phyloP scores from a whole-genome alignment of 495 filamentous ascomycete genomes.

The Penicillium egyptiacum region DNA sequence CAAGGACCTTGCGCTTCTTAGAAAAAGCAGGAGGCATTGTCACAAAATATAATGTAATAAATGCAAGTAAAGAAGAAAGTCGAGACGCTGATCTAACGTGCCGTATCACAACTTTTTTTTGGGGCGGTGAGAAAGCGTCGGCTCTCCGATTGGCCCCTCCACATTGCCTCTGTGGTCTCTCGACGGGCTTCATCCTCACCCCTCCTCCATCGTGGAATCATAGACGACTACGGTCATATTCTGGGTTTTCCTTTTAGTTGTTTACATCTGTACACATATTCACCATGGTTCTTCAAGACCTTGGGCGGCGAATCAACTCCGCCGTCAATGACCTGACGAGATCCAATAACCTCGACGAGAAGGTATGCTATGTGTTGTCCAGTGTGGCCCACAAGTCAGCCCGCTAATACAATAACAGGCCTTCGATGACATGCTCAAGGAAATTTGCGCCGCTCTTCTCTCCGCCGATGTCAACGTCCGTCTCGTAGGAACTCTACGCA shows the following conservation, averaged over 20 bases:
- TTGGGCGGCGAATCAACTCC: slow-evolving; percentile 96
- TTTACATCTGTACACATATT: slow-evolving; percentile 5
- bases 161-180: slow-evolving; percentile 30
- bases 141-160: slow-evolving; percentile 42
- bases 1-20: slow-evolving; percentile 62
- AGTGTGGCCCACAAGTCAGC: slow-evolving; percentile 10
- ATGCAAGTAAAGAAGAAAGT: slow-evolving; percentile 11
- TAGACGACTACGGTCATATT: slow-evolving; percentile 9
- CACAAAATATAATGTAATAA: slow-evolving; percentile 13
- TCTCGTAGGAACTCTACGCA: slow-evolving; percentile 89
- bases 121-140: slow-evolving; percentile 28
- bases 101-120: slow-evolving; percentile 37
- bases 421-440: slow-evolving; percentile 96
- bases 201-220: slow-evolving; percentile 21
- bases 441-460: slow-evolving; percentile 89
- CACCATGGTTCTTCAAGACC: slow-evolving; percentile 96
- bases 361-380: slow-evolving; percentile 54
- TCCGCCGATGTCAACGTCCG: slow-evolving; percentile 96
- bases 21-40: slow-evolving; percentile 44
- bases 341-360: slow-evolving; percentile 91
- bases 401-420: slow-evolving; percentile 54
- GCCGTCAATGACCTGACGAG: slow-evolving; percentile 92
- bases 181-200: slow-evolving; percentile 23
- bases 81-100: slow-evolving; percentile 7
- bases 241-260: slow-evolving; percentile 9